Evolutionary conservation across 306 rosid genomes (phyloP), one percentile per base, ranked within the genome.

Genomic region (Begonia peltatifolia): DNA sequence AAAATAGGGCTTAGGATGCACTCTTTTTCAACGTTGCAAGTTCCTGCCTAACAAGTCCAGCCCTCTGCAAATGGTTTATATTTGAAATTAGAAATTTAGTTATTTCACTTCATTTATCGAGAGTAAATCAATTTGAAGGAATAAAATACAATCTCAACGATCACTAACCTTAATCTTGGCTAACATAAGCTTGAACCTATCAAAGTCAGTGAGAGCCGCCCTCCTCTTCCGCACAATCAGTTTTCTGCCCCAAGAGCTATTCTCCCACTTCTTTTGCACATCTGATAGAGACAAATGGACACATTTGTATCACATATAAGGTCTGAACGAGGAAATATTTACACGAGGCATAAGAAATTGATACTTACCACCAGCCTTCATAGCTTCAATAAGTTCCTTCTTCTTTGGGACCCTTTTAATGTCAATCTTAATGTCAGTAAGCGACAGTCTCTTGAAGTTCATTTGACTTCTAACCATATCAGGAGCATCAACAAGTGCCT

Each of bases 251-350:
- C 95, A 90, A 0, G 99, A 86, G 64, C 94, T 83, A n/a, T 65
- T 76, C 72, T 90, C 99, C 99, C 99, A 90, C 80, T 86, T 90
- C 82, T 80, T 80, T 75, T 86, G 84, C 10, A 90, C 99, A 78
- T 90, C 99, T 87, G 63, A 14, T 36, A 38, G 46, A 38, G 42
- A 4, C 9, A 41, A 54, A 30, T 2, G 18, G 3, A 6, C 0
- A 10, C 20, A 11, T 14, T 9, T 2, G 12, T 9, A 46, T 47
- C 9, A 12, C 12, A 14, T 10, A 23, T 30, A 1, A 5, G 3
- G 38, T 30, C 6, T 30, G 38, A 5, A 30, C 1, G 38, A 30
- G 38, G 0, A 30, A 30, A 30, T 30, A 7, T 30, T 30, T 6
- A 6, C 38, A 30, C 0, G 6, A 9, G 38, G 38, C 1, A 17